These are phyloP conservation scores for Alternaria angustiovoidea DNA, from an alignment of 2,329 filamentous ascomycete species.

Conservation along the genomic window DNA sequence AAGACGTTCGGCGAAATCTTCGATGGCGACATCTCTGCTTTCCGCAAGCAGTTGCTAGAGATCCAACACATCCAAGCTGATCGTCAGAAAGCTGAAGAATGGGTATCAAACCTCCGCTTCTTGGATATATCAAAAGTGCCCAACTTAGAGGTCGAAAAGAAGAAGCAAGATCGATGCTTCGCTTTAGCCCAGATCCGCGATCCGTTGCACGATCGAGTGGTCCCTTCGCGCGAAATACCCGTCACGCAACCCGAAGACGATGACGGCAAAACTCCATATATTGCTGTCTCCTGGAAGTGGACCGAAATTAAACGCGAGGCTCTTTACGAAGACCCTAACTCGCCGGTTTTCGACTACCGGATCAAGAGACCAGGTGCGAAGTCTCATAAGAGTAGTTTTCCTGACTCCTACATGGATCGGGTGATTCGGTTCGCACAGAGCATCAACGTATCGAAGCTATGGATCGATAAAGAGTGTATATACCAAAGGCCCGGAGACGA, in stretches of 20 bases:
- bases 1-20: slow-evolving; percentile 30
- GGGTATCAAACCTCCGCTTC: slow-evolving; percentile 20
- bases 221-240: not conserved
- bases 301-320: not conserved
- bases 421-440: slow-evolving; percentile 25
- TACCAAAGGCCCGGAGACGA: slow-evolving; percentile 24
- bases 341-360: slow-evolving; percentile 15
- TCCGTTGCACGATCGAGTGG: not conserved
- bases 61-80: slow-evolving; percentile 14
- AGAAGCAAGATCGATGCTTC: not conserved
- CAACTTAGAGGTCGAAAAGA: not conserved
- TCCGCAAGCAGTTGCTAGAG: slow-evolving; percentile 25
- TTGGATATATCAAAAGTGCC: slow-evolving; percentile 26
- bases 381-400: slow-evolving; percentile 24
- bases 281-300: slow-evolving; percentile 33
- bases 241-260: slow-evolving; percentile 10
- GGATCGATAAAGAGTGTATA: slow-evolving; percentile 34
- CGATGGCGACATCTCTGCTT: slow-evolving; percentile 12
- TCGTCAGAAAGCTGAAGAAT: slow-evolving; percentile 19
- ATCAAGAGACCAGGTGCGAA: slow-evolving; percentile 11
- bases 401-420: slow-evolving; percentile 27
- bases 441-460: slow-evolving; percentile 14
- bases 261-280: slow-evolving; percentile 7
- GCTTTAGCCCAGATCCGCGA: not conserved
- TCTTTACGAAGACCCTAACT: not conserved